Evolutionary conservation across 2,329 filamentous ascomycete species (phyloP).

Genomic region (Cercospora zeina): DNA sequence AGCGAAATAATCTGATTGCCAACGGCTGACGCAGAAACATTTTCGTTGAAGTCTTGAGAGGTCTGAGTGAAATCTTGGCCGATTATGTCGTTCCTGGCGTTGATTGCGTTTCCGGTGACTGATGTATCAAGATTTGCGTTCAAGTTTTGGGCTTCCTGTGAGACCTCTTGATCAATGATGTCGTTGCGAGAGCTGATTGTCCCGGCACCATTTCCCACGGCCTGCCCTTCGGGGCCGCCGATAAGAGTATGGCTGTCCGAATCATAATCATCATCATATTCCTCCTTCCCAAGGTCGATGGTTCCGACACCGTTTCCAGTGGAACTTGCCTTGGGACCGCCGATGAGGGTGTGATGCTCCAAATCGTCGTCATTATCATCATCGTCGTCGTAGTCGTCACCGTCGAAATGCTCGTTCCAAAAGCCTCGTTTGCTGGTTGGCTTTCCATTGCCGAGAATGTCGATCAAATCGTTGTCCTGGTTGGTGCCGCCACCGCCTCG

Average conservation of each 20-base stretch:
- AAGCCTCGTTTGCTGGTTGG: neutral
- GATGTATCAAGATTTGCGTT: neutral
- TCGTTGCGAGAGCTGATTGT: neutral
- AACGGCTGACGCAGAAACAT: neutral
- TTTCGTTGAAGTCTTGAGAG: neutral
- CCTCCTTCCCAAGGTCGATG: neutral
- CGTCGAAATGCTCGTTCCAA: neutral
- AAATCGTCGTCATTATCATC: neutral
- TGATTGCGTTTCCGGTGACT: neutral
- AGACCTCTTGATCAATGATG: neutral
- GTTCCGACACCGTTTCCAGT: neutral
- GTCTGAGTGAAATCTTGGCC: neutral
- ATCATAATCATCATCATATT: neutral
- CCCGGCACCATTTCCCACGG: neutral
- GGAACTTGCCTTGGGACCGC: neutral
- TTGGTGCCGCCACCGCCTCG: neutral
- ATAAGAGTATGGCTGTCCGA: neutral
- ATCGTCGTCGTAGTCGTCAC: no score
- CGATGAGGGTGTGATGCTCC: neutral
- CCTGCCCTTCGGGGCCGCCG: neutral
- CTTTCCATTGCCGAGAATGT: neutral
- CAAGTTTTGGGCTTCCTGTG: neutral
- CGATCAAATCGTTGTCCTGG: slow-evolving; percentile 1
- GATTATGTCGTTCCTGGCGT: neutral
- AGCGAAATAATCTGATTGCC: neutral